phyloP scores from a whole-genome alignment of 202 grass and related monocot species.

The Eragrostis tef region DNA sequence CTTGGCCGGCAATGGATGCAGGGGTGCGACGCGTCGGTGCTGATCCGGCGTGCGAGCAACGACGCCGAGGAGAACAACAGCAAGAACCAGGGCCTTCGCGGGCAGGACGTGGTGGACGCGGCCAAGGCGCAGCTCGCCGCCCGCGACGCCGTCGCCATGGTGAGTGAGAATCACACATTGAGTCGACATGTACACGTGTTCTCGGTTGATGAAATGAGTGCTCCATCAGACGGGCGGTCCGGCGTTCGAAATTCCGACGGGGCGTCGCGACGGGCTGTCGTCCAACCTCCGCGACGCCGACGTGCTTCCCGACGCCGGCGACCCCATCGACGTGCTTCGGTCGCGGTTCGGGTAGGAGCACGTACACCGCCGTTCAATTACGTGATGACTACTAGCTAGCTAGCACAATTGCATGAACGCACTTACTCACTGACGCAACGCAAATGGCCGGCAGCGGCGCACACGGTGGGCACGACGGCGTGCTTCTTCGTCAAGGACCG shows the following conservation, averaged over 20 bases:
- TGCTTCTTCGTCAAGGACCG: conserved; percentile 84
- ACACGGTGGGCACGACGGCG: conserved; percentile 85
- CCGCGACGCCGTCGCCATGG: conserved; percentile 61
- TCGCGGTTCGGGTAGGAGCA: too few relatives aligned
- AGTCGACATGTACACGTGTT: too few relatives aligned
- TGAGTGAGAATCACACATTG: not conserved
- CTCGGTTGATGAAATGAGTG: too few relatives aligned
- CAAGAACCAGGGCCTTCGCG: conserved; percentile 56
- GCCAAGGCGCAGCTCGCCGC: conserved; percentile 61
- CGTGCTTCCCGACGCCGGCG: conserved; percentile 55
- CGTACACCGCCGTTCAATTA: too few relatives aligned
- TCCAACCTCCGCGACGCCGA: conserved; percentile 60
- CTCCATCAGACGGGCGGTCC: conserved; percentile 53
- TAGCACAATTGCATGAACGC: too few relatives aligned
- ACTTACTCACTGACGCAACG: too few relatives aligned
- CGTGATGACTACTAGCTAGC: too few relatives aligned
- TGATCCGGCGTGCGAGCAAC: conserved; percentile 40
- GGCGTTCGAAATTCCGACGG: conserved; percentile 59
- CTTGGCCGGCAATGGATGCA: not conserved
- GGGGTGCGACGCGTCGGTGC: conserved; percentile 73
- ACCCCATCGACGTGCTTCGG: conserved; percentile 47
- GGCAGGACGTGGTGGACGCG: conserved; percentile 51
- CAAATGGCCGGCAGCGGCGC: too few relatives aligned
- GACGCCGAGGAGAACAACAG: conserved; percentile 53
- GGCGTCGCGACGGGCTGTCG: conserved; percentile 57